Base-by-base conservation (phyloP, 345 rosid genomes). In the Citrus glauca region DNA sequence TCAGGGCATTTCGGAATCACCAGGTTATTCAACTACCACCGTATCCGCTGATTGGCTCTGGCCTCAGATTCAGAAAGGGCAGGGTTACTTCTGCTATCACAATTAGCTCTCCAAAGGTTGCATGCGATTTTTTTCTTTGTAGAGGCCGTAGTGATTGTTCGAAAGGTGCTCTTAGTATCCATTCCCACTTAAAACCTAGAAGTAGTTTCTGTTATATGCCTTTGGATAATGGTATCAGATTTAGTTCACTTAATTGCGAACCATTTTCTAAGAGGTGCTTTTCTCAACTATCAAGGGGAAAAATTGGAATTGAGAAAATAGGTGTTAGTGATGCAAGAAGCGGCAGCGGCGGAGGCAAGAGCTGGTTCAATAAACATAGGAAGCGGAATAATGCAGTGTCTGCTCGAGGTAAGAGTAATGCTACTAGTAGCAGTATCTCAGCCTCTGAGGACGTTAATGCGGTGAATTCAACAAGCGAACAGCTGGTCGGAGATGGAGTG, bases 341-440 rank as follows among this genome's bases (percentile, higher is more conserved):
- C 17, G 1, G 50, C 17, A 16, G 45, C 17, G 50, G 50, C 37
- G 72, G 70, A 38, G 74, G 84, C 37, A 40, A 62, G 61, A 66
- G 30, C 66, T 66, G 82, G 48, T 76, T 74, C 78, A 45, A 75
- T 75, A 81, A 84, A 77, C 69, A 80, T 73, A 71, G 82, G 83
- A 86, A 83, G 79, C 80, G 78, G 72, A 63, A 78, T 66, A 88
- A 85, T 78, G 81, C 84, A 59, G 74, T 77, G 80, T 80, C 82
- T 77, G 76, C 87, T 70, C 66, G 56, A n/a, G 65, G 42, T 25
- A 66, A 75, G 53, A 72, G 62, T 28, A 73, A 7, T 14, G 40
- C 68, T 64, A 32, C 38, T 53, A 17, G 57, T 17, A 53, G 22
- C 57, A 53, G 57, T 53, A 5, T 53, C 57, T 53, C 57, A 53